A percentile compares a stretch with the other conserved stretches of the same genome.
These are phyloP conservation scores for Tylopilus sp. DNA, from an alignment of 1,284 basidiomycete species.

Conservation along the genomic window DNA sequence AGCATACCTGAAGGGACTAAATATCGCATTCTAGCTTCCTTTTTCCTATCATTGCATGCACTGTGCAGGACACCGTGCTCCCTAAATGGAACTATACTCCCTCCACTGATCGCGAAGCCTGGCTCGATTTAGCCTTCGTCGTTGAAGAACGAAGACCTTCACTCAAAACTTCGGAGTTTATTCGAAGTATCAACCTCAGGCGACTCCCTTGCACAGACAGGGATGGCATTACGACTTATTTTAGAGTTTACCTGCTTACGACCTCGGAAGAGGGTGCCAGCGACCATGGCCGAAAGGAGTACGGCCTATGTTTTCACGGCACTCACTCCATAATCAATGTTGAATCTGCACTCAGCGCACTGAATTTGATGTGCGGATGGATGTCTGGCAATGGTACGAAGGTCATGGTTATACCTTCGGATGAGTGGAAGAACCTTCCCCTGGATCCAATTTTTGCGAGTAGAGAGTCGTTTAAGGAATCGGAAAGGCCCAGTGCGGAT, in stretches of 20 bases:
- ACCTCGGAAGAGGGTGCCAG: background rate
- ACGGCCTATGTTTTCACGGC: constrained; percentile 32
- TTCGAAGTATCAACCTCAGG: constrained; percentile 23
- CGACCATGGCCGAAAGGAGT: constrained; percentile 14
- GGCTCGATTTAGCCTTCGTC: constrained; percentile 30
- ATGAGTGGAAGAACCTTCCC: constrained; percentile 38
- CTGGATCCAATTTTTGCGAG: constrained; percentile 32
- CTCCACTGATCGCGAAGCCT: constrained; percentile 30
- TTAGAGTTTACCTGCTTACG: constrained; percentile 26
- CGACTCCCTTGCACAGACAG: constrained; percentile 30
- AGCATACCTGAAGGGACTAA: background rate
- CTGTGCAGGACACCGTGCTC: constrained; percentile 16
- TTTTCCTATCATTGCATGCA: constrained; percentile 32
- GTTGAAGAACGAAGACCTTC: constrained; percentile 28
- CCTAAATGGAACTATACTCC: constrained; percentile 33
- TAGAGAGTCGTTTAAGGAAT: constrained; percentile 19
- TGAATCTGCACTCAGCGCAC: constrained; percentile 20
- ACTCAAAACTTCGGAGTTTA: constrained; percentile 27
- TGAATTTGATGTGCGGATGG: constrained; percentile 38
- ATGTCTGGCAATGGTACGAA: constrained; percentile 30
- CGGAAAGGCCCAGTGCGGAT: constrained; percentile 8
- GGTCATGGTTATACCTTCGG: constrained; percentile 14
- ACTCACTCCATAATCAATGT: constrained; percentile 30
- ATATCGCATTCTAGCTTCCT: constrained; percentile 21
- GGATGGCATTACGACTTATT: constrained; percentile 10